Evolutionary conservation across 2,329 filamentous ascomycete species (phyloP), one percentile per base, ranked within the genome.

Genomic region (Colletotrichum liriopes): DNA sequence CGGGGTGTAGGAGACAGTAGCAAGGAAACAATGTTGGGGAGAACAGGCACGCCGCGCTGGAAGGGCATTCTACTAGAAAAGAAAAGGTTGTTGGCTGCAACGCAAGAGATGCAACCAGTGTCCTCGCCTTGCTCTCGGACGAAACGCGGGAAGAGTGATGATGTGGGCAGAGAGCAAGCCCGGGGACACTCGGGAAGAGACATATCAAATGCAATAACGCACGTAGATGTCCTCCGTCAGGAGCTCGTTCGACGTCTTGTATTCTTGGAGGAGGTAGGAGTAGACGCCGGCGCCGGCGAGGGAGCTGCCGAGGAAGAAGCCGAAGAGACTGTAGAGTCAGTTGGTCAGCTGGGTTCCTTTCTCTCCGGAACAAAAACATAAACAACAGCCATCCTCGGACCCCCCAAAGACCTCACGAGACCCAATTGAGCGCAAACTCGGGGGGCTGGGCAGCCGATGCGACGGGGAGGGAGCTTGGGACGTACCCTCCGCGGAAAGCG

Each of bases 201-300:
- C 52, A 35, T 79, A 78, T 82, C 78, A 84, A 75, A 83, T 82
- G 81, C 79, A 83, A 76, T 80, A 77, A 92, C 94, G 83, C 89
- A 98, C 96, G 84, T 96, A 96, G 82, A 98, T 98, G 84, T 98
- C 96, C 84, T 98, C 95, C 73, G 93, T 96, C 84, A 98, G 86
- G 79, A 98, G 89, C 84, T 97, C 94, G 86, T 98, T 98, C 77
- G 94, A 94, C 54, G 95, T 88, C 85, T 95, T 94, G 87, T 98
- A 98, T 83, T 98, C 95, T 81, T 96, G 91, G 77, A 98, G 86
- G 76, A 98, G 90, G 83, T 98, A 98, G 82, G 94, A 95, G 86
- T 98, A 98, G 77, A 97, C 93, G 71, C 91, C 92, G 64, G 89
- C 90, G 78, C 94, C 95, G 55, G 95, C 92, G 64, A 94, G 86